phyloP scores from a whole-genome alignment of 257 asterid species.

The Linderniella brevidens region DNA sequence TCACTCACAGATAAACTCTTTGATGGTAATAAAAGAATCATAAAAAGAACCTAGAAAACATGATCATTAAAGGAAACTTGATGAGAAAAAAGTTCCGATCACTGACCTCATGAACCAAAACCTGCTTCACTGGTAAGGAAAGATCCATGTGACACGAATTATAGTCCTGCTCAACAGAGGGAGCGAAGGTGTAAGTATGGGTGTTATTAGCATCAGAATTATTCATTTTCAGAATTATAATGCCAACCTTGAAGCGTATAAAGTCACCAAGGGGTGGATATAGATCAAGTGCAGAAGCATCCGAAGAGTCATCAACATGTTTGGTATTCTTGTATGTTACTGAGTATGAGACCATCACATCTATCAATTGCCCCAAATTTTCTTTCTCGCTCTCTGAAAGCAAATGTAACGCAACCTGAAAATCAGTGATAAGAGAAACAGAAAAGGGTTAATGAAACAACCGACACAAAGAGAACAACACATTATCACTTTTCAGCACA shows the following conservation, averaged over 20 bases:
- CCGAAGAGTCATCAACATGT: conserved; percentile 39
- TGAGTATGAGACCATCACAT: conserved; percentile 76
- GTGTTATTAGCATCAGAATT: conserved; percentile 9
- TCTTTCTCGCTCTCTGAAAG: conserved; percentile 68
- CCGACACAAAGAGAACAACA: conserved; percentile 1
- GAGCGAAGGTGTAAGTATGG: conserved; percentile 8
- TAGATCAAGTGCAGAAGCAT: conserved; percentile 39
- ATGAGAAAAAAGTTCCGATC: conserved; percentile 2
- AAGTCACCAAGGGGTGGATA: conserved; percentile 71
- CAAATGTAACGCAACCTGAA: conserved; percentile 75
- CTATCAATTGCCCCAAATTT: conserved; percentile 44
- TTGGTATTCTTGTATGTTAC: conserved; percentile 57
- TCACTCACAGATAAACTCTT: too few species aligned
- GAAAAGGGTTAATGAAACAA: neutral
- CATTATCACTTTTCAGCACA: too few species aligned
- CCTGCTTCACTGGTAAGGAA: conserved; percentile 59
- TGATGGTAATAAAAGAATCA: too few species aligned
- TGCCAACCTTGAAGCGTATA: conserved; percentile 52
- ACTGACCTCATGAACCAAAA: conserved; percentile 84
- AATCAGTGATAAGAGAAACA: neutral
- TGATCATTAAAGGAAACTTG: too few species aligned
- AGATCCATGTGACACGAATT: conserved; percentile 45
- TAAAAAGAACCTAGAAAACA: too few species aligned
- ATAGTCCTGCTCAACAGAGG: conserved; percentile 44
- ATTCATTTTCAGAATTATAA: neutral